Evolutionary conservation across 108 stramenopile species (phyloP).

Genomic region (Pseudonitzschia delicatissima): DNA sequence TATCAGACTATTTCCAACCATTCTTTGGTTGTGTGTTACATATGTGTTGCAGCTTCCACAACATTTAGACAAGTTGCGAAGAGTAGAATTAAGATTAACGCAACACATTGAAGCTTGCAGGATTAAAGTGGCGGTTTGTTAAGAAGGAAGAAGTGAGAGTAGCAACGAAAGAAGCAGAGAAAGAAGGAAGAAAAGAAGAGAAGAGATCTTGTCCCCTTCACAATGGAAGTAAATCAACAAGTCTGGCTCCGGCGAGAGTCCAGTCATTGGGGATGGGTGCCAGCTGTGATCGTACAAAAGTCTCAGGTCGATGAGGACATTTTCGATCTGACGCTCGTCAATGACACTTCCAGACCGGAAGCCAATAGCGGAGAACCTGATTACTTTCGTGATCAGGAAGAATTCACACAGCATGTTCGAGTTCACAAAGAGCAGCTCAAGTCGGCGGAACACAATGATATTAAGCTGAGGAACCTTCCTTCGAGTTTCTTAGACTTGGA

Average conservation of each 20-base stretch:
- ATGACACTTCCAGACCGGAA: conserved; percentile 42
- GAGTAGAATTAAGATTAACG: no score
- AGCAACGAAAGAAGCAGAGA: no score
- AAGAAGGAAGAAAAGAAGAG: not conserved
- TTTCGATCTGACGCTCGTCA: conserved; percentile 55
- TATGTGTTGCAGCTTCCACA: no score
- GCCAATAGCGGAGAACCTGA: conserved; percentile 13
- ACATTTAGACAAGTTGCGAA: no score
- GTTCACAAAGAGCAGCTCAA: conserved; percentile 72
- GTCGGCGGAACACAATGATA: conserved; percentile 70
- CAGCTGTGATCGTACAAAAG: conserved; percentile 68
- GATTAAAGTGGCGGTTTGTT: no score
- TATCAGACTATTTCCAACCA: no score
- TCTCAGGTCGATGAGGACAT: conserved; percentile 52
- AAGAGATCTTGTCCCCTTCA: no score
- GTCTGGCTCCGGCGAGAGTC: conserved; percentile 81
- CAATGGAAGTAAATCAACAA: conserved; percentile 81
- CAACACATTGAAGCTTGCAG: no score
- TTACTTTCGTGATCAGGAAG: conserved; percentile 50
- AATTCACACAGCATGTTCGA: conserved; percentile 49
- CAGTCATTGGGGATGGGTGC: conserved; percentile 90
- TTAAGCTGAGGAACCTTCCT: conserved; percentile 78
- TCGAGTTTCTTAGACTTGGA: conserved; percentile 19
- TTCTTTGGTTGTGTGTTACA: no score
- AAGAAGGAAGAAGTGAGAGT: no score